phyloP scores from a whole-genome alignment of 441 rosid species.

The Erysimum cheiri region DNA sequence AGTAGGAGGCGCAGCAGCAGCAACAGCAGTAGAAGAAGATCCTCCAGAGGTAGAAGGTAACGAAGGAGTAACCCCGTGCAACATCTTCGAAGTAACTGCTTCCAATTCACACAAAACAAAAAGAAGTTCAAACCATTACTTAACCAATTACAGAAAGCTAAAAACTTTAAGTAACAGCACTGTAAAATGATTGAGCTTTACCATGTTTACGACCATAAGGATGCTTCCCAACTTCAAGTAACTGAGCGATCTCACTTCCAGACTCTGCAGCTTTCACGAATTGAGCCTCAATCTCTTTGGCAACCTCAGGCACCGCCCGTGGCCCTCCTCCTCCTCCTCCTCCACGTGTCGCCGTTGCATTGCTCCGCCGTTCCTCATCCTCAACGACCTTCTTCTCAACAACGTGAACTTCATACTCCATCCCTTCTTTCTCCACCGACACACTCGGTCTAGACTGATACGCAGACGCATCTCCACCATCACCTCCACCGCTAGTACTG shows the following conservation, averaged over 20 bases:
- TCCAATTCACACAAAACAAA: constrained; percentile 22
- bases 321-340: constrained; percentile 51
- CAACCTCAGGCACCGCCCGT: constrained; percentile 61
- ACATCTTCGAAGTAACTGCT: constrained; percentile 70
- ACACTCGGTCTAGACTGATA: constrained; percentile 70
- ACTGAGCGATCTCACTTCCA: constrained; percentile 75
- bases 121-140: constrained; percentile 6
- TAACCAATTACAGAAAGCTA: constrained; percentile 21
- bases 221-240: constrained; percentile 89
- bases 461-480: constrained; percentile 46
- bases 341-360: constrained; percentile 42
- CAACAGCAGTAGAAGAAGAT: constrained; percentile 42
- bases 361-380: constrained; percentile 52
- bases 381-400: constrained; percentile 53
- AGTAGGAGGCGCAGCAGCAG: constrained; percentile 41
- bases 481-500: constrained; percentile 38
- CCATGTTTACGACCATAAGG: constrained; percentile 82
- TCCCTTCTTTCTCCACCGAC: constrained; percentile 43
- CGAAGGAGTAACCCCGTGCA: constrained; percentile 65
- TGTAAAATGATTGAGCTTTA: constrained; percentile 32
- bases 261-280: constrained; percentile 83
- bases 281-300: constrained; percentile 68
- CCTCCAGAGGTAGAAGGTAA: constrained; percentile 62
- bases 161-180: not conserved
- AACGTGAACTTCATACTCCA: constrained; percentile 45